Percentiles rank a stretch among this genome's conserved stretches.
These are phyloP conservation scores for Pichia sp. DNA, from an alignment of 1,139 yeast genomes.

Conservation along the genomic window DNA sequence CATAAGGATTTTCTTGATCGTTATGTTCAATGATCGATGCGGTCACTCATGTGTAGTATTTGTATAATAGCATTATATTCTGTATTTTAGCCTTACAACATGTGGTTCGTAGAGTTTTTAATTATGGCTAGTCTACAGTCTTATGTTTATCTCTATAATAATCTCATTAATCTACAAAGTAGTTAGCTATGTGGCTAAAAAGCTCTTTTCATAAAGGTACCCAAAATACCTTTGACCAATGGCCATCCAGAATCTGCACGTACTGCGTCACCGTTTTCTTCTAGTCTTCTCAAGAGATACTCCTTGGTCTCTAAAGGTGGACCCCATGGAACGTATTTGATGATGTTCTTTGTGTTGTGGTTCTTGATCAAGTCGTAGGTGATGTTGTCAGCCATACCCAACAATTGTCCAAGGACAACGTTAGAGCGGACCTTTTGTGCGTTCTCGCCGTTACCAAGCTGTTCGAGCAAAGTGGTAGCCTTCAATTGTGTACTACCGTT, in stretches of 20 bases:
- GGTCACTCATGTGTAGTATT: not conserved
- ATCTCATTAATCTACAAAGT: not conserved
- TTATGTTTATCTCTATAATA: not conserved
- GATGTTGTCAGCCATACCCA: conserved; percentile 94
- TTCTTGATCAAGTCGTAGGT: conserved; percentile 68
- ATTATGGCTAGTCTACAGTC: not conserved
- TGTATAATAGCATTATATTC: not conserved
- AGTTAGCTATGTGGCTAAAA: conserved; percentile 22
- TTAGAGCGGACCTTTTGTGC: conserved; percentile 43
- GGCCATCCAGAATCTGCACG: conserved; percentile 84
- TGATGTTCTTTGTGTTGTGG: conserved; percentile 66
- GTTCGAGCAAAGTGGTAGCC: conserved; percentile 54
- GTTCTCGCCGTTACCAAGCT: conserved; percentile 8
- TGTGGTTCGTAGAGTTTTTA: too few species aligned
- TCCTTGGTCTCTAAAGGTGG: conserved; percentile 93
- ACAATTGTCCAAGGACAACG: conserved; percentile 81
- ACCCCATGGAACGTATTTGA: conserved; percentile 98
- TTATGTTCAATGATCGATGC: conserved; percentile 44
- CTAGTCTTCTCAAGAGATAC: conserved; percentile 83
- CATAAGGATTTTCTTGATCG: conserved; percentile 69
- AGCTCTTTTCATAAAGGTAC: conserved; percentile 42
- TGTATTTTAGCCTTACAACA: too few species aligned
- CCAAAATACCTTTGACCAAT: conserved; percentile 53
- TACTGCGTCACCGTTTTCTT: conserved; percentile 96
- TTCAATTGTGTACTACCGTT: conserved; percentile 72